Evolutionary conservation across 1,284 basidiomycete species (phyloP), one percentile per base, ranked within the genome.

Genomic region (Boletus semigastroideus): DNA sequence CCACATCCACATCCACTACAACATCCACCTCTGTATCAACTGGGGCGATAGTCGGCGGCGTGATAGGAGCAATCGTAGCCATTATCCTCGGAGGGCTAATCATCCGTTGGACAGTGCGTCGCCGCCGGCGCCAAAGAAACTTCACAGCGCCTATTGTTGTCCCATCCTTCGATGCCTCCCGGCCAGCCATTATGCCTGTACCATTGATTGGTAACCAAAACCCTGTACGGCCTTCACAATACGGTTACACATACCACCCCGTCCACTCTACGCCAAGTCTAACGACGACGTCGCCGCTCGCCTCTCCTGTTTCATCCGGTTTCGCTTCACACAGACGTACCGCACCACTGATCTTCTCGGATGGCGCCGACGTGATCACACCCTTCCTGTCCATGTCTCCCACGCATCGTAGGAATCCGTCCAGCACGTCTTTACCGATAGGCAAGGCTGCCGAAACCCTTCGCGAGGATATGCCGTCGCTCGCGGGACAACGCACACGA

Each of bases 351-450:
- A 42, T 41, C 11, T 33, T 59, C 44, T 14, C 50, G 4, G 65
- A 67, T 41, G 46, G 47, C 14, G 53, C 55, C 8, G 56, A 65
- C 36, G 49, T 65, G 36, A 60, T 66, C 20, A n/a, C 55, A 2
- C 67, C 67, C 16, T 66, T 68, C 49, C 42, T 61, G 6, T n/a
- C 46, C 22, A 48, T 19, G 8, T 40, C 60, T 20, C 12, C 54
- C 16, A 47, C 9, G 39, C 51, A 13, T 40, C 51, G 39, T 22
- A 44, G 16, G 17, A 44, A 38, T 27, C 30, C 20, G 38, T 37
- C 47, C 7, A 42, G 27, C 16, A 30, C 31, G 3, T 19, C 25
- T 13, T 12, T 13, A 13, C 27, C 27, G 16, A 41, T 30, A 11
- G 10, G 39, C 1, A 59, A 52, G 16, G 45, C 48, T 6, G 25